Evolutionary conservation across 331 rosid genomes (phyloP).

Genomic region (Rhamnella rubrinervis): DNA sequence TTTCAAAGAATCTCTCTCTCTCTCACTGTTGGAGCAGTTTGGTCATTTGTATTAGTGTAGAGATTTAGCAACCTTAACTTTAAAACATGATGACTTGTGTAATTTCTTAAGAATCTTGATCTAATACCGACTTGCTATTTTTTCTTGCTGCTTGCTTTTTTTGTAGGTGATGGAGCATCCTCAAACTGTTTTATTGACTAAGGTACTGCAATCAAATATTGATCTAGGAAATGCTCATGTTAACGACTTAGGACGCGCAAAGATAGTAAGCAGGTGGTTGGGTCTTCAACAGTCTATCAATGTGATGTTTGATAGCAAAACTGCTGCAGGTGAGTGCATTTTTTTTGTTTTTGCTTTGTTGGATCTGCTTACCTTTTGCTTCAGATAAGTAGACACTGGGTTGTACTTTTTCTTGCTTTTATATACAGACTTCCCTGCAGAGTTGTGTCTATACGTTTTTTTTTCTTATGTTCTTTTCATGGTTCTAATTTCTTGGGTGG

Average conservation of each 20-base stretch:
- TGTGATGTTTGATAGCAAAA: conserved; percentile 68
- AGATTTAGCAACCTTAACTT: neutral
- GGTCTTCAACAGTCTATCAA: conserved; percentile 81
- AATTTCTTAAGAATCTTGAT: conserved; percentile 3
- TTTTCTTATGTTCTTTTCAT: too few species aligned
- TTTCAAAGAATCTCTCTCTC: neutral
- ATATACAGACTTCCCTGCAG: too few species aligned
- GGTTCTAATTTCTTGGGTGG: too few species aligned
- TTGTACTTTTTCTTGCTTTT: too few species aligned
- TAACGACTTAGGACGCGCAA: conserved; percentile 40
- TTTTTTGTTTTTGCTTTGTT: conserved; percentile 9
- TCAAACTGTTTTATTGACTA: conserved; percentile 69
- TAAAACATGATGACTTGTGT: neutral
- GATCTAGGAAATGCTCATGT: conserved; percentile 55
- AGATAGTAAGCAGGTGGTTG: conserved; percentile 61
- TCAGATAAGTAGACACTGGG: too few species aligned
- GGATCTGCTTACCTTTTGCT: neutral
- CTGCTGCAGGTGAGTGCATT: conserved; percentile 53
- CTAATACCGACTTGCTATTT: neutral
- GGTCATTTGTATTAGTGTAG: neutral
- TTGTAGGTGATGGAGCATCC: conserved; percentile 87
- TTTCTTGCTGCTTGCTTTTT: conserved; percentile 17
- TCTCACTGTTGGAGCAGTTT: neutral
- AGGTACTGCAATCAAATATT: conserved; percentile 70
- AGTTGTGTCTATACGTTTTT: too few species aligned